A percentile compares a stretch with the other conserved stretches of the same genome.
Conservation (phyloP, 805 yeast species). For the Ogataea degrootiae region DNA sequence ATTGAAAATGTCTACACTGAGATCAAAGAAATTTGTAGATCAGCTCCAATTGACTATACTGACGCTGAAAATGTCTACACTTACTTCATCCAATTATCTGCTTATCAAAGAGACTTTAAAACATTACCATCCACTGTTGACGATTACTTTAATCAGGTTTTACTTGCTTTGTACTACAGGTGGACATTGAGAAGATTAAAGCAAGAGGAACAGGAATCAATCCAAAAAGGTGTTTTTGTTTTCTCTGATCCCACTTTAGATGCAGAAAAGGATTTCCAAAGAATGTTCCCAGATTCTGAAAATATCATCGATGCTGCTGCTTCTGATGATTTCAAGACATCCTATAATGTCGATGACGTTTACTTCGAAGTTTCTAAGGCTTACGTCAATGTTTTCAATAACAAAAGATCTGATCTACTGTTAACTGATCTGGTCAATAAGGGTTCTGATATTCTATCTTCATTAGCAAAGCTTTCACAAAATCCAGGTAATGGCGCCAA, state of each 20-base stretch:
- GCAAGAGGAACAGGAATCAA: constrained; percentile 57
- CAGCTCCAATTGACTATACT: constrained; percentile 37
- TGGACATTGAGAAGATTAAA: constrained; percentile 76
- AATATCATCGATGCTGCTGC: constrained; percentile 44
- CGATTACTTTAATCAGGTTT: constrained; percentile 37
- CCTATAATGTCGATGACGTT: constrained; percentile 37
- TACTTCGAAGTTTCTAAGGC: constrained; percentile 44
- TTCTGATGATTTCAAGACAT: constrained; percentile 16
- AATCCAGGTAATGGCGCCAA: constrained; percentile 19
- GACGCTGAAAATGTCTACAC: constrained; percentile 48
- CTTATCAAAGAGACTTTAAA: constrained; percentile 25
- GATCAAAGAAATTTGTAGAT: constrained; percentile 35
- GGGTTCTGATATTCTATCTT: constrained; percentile 35
- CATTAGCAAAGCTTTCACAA: constrained; percentile 22
- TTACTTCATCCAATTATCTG: constrained; percentile 42
- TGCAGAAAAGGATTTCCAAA: constrained; percentile 72
- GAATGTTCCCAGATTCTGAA: constrained; percentile 85
- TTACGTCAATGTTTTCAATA: constrained; percentile 41
- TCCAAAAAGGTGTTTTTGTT: constrained; percentile 60
- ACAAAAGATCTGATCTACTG: constrained; percentile 4
- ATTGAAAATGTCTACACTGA: constrained; percentile 31
- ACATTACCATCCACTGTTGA: constrained; percentile 13
- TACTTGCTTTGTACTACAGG: constrained; percentile 64
- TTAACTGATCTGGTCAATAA: constrained; percentile 32
- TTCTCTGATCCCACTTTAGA: constrained; percentile 60